Evolutionary conservation across 306 rosid genomes (phyloP), one percentile per base, ranked within the genome.

Genomic region (Mucuna pruriens): DNA sequence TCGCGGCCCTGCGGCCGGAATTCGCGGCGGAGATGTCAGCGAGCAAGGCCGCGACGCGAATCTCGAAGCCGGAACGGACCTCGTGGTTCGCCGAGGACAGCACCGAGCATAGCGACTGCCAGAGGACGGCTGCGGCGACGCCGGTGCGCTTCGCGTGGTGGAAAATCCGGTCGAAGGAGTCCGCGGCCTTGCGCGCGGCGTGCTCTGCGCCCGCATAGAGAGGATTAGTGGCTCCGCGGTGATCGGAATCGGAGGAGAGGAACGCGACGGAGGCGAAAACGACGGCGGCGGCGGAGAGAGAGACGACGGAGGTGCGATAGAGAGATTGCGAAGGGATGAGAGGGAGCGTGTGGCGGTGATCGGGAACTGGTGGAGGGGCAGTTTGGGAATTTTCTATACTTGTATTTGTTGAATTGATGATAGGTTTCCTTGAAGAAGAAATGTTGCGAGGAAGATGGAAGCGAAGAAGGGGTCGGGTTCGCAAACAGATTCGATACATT

Each of bases 11-110:
- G 2, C 99, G 93, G 15, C 81, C 69, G 2, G 88, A 92, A 84
- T 90, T 95, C 26, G 98, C 99, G 0, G 96, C 92, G 3, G 93
- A 82, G 11, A 95, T 95, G 33, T 95, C 99, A 0, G 97, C 98
- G 1, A 95, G 96, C 79, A 95, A 71, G 5, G 98, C 93, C 60
- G 98, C 98, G 1, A 95, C 99, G 22, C 96, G 89, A 58, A 95
- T 92, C 89, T 94, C 96, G 75, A 95, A 95, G 11, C 99, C 98
- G 4, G 94, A 90, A 8, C 96, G 93, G 19, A 95, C 98, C 86
- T 91, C 99, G 51, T 95, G 96, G 77, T 95, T 93, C 51, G 97
- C 97, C 5, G 97, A 91, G 1, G 99, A 95, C 82, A 95, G 42
- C 0, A 95, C 93, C 51, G 98, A 95, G 45, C 89, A 81, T 23